These are phyloP conservation scores for Monosporascus cannonballus DNA, from an alignment of 2,329 filamentous ascomycete genomes.

Conservation along the genomic window DNA sequence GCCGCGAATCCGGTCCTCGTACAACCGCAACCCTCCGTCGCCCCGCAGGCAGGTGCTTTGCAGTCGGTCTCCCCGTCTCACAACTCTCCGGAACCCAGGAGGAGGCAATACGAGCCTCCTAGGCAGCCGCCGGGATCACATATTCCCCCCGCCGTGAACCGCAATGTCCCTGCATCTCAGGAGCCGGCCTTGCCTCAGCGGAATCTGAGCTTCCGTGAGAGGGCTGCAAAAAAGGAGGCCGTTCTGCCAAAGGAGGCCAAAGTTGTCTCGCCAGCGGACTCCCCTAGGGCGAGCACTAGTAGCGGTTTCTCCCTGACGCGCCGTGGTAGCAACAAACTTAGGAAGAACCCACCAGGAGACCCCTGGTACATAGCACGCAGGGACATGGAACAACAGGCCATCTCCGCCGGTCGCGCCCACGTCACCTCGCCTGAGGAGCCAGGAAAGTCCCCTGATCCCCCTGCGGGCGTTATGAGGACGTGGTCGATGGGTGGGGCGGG, in stretches of 20 bases:
- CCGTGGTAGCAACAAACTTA: slow-evolving; percentile 52
- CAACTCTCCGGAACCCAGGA: slow-evolving; percentile 23
- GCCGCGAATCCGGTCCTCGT: slow-evolving; percentile 17
- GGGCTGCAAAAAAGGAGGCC: slow-evolving; percentile 39
- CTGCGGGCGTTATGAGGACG: not conserved
- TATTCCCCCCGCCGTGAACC: slow-evolving; percentile 20
- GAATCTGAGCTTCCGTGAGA: slow-evolving; percentile 56
- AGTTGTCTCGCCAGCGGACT: slow-evolving; percentile 20
- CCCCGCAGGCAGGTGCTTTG: too few species aligned
- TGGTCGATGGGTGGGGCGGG: slow-evolving; percentile 3
- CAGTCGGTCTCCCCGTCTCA: slow-evolving; percentile 12
- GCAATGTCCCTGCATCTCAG: slow-evolving; percentile 16
- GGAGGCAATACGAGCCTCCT: slow-evolving; percentile 19
- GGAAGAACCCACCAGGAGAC: slow-evolving; percentile 51
- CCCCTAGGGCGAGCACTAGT: slow-evolving; percentile 14
- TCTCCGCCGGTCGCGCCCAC: slow-evolving; percentile 20
- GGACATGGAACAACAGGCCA: slow-evolving; percentile 36
- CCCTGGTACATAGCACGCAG: slow-evolving; percentile 36
- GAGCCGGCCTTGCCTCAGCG: slow-evolving; percentile 39
- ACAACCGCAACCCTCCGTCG: slow-evolving; percentile 12
- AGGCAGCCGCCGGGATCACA: slow-evolving; percentile 22
- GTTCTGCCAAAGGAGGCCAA: slow-evolving; percentile 6
- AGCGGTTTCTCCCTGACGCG: slow-evolving; percentile 35
- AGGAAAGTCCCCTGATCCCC: not conserved
- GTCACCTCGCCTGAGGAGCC: slow-evolving; percentile 2